Evolutionary conservation across 2,329 filamentous ascomycete species (phyloP).

Genomic region (Cladosporium halotolerans): DNA sequence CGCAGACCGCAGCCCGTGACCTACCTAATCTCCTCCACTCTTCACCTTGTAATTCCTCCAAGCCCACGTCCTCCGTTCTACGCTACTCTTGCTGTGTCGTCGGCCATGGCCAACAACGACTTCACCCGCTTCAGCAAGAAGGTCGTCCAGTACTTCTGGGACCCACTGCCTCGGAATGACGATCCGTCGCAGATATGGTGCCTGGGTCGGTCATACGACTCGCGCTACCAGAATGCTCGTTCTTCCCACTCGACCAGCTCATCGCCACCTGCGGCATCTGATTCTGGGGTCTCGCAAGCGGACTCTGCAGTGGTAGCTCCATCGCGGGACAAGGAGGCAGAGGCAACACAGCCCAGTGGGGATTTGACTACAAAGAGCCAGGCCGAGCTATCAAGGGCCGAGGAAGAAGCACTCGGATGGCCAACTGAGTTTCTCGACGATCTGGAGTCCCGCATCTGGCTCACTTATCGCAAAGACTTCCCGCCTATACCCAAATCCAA

Average conservation of each 20-base stretch:
- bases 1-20: background rate
- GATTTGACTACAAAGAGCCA: conserved; percentile 24
- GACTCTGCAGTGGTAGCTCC: conserved; percentile 28
- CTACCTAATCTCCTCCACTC: background rate
- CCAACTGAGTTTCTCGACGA: conserved; percentile 80
- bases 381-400: conserved; percentile 23
- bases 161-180: conserved; percentile 80
- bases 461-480: conserved; percentile 91
- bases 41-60: background rate
- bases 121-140: conserved; percentile 68
- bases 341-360: conserved; percentile 16
- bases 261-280: conserved; percentile 27
- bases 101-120: conserved; percentile 61
- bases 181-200: conserved; percentile 76
- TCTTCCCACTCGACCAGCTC: conserved; percentile 18
- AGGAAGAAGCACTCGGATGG: conserved; percentile 56
- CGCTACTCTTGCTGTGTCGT: background rate
- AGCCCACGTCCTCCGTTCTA: background rate
- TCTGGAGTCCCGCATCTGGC: conserved; percentile 89
- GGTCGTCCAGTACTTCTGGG: conserved; percentile 87
- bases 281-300: conserved; percentile 26
- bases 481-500: conserved; percentile 70
- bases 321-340: background rate
- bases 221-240: conserved; percentile 20
- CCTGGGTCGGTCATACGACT: conserved; percentile 54